phyloP scores from a whole-genome alignment of 2,329 filamentous ascomycete genomes.

The Fusarium mexicanum region DNA sequence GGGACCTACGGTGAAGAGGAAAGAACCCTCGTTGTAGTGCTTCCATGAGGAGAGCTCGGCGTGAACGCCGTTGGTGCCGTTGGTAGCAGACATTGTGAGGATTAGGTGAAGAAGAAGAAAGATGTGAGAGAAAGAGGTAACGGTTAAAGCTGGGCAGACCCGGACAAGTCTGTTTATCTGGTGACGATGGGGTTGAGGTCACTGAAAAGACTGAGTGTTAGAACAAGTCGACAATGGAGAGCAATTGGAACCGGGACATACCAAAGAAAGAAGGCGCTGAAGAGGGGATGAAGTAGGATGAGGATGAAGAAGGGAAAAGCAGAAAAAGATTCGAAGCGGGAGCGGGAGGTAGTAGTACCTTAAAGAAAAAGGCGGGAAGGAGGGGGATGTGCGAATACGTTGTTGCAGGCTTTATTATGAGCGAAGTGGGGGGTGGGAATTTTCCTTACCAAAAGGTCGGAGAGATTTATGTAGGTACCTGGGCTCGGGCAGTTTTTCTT shows the following conservation, averaged over 20 bases:
- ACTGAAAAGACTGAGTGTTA: slow-evolving; percentile 34
- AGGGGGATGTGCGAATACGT: slow-evolving; percentile 46
- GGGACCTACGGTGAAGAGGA: slow-evolving; percentile 79
- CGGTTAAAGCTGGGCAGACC: slow-evolving; percentile 37
- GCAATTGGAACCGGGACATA: slow-evolving; percentile 12
- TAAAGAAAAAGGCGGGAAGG: slow-evolving; percentile 42
- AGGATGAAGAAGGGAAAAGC: slow-evolving; percentile 40
- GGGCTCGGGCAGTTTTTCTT: slow-evolving; percentile 5
- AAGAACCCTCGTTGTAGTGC: slow-evolving; percentile 73
- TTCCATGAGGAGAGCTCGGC: slow-evolving; percentile 49
- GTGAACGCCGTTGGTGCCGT: slow-evolving; percentile 53
- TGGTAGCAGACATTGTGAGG: slow-evolving; percentile 66
- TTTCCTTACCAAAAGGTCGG: slow-evolving; percentile 18
- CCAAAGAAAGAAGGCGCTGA: slow-evolving; percentile 19
- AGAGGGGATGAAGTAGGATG: slow-evolving; percentile 23
- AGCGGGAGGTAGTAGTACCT: slow-evolving; percentile 43
- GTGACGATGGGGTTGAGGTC: slow-evolving; percentile 36
- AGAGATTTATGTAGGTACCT: slow-evolving; percentile 8
- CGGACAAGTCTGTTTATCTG: slow-evolving; percentile 34
- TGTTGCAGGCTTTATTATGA: slow-evolving; percentile 35
- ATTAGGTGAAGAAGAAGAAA: slow-evolving; percentile 22
- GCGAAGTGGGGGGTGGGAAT: slow-evolving; percentile 39
- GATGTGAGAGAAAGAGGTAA: slow-evolving; percentile 27
- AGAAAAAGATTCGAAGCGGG: slow-evolving; percentile 43
- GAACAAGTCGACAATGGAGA: slow-evolving; percentile 6